These are phyloP conservation scores for Neonectria neomacrospora DNA, from an alignment of 2,329 filamentous ascomycete species.

Conservation along the genomic window DNA sequence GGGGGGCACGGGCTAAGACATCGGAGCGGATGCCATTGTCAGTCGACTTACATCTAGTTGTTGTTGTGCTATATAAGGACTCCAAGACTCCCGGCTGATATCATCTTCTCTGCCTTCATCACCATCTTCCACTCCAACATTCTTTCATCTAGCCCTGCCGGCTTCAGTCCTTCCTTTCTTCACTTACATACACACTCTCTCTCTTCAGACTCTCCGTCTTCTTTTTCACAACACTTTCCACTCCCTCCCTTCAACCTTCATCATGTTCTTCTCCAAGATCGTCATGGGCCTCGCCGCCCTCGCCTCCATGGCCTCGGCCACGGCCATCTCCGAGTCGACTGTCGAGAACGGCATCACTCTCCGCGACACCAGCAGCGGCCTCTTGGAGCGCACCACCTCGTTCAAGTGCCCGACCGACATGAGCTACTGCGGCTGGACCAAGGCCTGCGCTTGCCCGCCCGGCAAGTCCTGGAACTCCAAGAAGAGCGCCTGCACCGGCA, in stretches of 20 bases:
- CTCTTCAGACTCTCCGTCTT: background rate
- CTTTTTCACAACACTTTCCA: background rate
- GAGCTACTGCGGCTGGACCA: constrained; percentile 53
- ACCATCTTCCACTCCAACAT: constrained; percentile 17
- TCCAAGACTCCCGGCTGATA: background rate
- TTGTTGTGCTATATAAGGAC: constrained; percentile 18
- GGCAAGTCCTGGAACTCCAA: constrained; percentile 53
- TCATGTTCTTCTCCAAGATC: constrained; percentile 49
- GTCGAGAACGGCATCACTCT: constrained; percentile 45
- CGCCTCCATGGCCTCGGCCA: constrained; percentile 42
- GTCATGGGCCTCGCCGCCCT: constrained; percentile 41
- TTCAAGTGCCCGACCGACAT: constrained; percentile 50
- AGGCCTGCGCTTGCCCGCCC: constrained; percentile 56
- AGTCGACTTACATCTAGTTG: background rate
- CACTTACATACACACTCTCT: background rate
- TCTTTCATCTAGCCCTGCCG: constrained; percentile 14
- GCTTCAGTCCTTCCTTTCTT: constrained; percentile 27
- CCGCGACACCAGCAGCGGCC: constrained; percentile 28
- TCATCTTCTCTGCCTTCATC: background rate
- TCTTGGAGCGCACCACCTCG: constrained; percentile 38
- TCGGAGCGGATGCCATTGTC: constrained; percentile 1
- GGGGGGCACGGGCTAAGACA: background rate
- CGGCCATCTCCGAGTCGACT: constrained; percentile 41
- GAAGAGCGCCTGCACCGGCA: constrained; percentile 44
- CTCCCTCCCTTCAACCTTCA: constrained; percentile 22